A percentile compares a stretch with the other conserved stretches of the same genome.
Evolutionary conservation across 106 monocot species (phyloP).

Genomic region (Phalaenopsis aphrodite): DNA sequence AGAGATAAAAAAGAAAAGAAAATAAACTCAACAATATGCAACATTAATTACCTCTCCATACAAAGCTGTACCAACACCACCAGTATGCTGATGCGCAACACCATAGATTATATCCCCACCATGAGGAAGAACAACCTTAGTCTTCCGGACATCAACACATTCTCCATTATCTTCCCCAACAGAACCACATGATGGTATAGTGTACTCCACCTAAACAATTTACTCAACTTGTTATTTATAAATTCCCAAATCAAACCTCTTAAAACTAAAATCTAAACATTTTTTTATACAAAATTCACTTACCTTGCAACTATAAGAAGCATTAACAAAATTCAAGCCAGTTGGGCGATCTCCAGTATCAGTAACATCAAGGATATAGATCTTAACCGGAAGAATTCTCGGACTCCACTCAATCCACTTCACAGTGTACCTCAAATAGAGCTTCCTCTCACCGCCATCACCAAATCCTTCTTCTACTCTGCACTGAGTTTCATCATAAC

Average conservation of each 20-base stretch:
- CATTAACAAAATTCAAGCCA: not conserved
- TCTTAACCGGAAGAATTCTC: constrained; percentile 54
- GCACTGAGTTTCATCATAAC: constrained; percentile 69
- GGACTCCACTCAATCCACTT: constrained; percentile 63
- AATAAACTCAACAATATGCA: too few species aligned
- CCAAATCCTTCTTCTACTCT: constrained; percentile 23
- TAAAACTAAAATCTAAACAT: not conserved
- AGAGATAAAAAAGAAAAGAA: too few species aligned
- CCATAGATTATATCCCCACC: constrained; percentile 62
- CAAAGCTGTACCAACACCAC: constrained; percentile 46
- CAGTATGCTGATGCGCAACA: constrained; percentile 71
- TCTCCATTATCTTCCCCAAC: constrained; percentile 9
- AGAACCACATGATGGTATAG: constrained; percentile 33
- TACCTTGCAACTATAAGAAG: constrained; percentile 43
- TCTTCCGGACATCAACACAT: constrained; percentile 39
- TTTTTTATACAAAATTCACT: not conserved
- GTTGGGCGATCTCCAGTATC: constrained; percentile 9
- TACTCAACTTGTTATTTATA: not conserved
- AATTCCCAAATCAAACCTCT: not conserved
- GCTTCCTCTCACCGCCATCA: constrained; percentile 22
- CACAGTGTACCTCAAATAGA: constrained; percentile 64
- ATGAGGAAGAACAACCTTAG: constrained; percentile 35
- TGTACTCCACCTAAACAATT: constrained; percentile 54
- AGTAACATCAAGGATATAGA: constrained; percentile 79
- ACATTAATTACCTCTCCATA: constrained; percentile 49